Base-by-base conservation (phyloP, 179 eudicot species). In the Patellifolia procumbens region DNA sequence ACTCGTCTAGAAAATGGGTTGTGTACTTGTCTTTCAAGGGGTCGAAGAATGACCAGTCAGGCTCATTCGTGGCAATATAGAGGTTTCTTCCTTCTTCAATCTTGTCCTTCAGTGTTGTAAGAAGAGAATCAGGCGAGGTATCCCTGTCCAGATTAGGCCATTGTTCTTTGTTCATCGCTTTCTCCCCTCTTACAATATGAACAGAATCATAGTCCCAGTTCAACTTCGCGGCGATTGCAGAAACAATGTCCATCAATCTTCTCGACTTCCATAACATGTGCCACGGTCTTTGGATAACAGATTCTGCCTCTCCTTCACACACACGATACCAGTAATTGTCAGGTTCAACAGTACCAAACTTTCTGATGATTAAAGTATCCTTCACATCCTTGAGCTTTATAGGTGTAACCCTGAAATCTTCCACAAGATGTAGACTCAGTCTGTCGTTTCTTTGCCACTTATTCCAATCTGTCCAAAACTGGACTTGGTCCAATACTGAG, bases 241-340 rank as follows among this genome's bases (percentile, higher is more conserved):
- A 93, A 51, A 91, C 97, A 70, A 93, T 86, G 71, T 93, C 95
- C 91, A 93, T 86, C 82, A 95, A 85, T 74, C 97, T 86, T 83
- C 89, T 90, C 1, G 99, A 91, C 74, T 95, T 95, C 98, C 96
- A 89, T 39, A 93, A 43, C 87, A 89, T 31, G 78, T 91, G 94
- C 99, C 98, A 91, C 65, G 99, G 99, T 70, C 98, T 74, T 75
- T 91, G 87, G 66, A 95, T 86, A 68, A 90, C 88, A n/a, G 92
- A 88, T 68, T 90, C 99, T 17, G 97, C 87, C 73, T 91, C 96
- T 34, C 98, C 98, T 84, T 94, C 98, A 80, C 98, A 94, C 9
- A 91, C 98, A 32, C 95, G 86, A 68, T 89, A 90, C 99, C 99
- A 95, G 82, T 93, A 95, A 81, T 93, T 95, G 76, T 95, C 98